phyloP scores from a whole-genome alignment of 2,329 filamentous ascomycete species.

The Penicillium corylophilum region DNA sequence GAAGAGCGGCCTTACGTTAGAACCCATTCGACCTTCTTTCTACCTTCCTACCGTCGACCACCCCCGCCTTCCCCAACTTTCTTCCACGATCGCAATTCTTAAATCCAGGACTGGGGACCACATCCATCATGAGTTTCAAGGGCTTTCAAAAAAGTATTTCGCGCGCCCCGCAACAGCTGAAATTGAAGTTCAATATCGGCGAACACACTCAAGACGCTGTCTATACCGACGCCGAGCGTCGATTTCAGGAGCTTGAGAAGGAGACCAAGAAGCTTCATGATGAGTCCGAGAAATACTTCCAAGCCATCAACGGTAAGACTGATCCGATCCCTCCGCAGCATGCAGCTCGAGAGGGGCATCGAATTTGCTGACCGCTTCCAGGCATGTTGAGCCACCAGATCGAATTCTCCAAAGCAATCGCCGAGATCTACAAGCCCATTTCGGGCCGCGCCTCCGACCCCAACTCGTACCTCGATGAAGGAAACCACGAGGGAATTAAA shows the following conservation, averaged over 20 bases:
- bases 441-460: slow-evolving; percentile 94
- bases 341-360: not conserved
- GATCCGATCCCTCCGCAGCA: not conserved
- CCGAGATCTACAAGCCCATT: slow-evolving; percentile 97
- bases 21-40: no score
- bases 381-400: slow-evolving; percentile 97
- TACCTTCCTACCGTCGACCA: no score
- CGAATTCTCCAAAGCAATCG: slow-evolving; percentile 93
- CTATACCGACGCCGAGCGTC: slow-evolving; percentile 89
- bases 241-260: slow-evolving; percentile 88
- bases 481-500: slow-evolving; percentile 87
- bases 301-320: slow-evolving; percentile 79
- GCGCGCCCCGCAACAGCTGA: slow-evolving; percentile 89
- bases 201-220: slow-evolving; percentile 93
- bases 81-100: slow-evolving; percentile 5
- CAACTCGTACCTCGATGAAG: slow-evolving; percentile 74
- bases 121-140: slow-evolving; percentile 81
- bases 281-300: slow-evolving; percentile 95
- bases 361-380: slow-evolving; percentile 27
- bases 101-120: slow-evolving; percentile 1
- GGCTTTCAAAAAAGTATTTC: slow-evolving; percentile 88
- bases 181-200: slow-evolving; percentile 89
- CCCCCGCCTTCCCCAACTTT: slow-evolving; percentile 12
- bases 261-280: slow-evolving; percentile 97
- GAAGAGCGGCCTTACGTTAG: no score